Base-by-base conservation (phyloP, 805 yeast species). In the Candida ulmi region DNA sequence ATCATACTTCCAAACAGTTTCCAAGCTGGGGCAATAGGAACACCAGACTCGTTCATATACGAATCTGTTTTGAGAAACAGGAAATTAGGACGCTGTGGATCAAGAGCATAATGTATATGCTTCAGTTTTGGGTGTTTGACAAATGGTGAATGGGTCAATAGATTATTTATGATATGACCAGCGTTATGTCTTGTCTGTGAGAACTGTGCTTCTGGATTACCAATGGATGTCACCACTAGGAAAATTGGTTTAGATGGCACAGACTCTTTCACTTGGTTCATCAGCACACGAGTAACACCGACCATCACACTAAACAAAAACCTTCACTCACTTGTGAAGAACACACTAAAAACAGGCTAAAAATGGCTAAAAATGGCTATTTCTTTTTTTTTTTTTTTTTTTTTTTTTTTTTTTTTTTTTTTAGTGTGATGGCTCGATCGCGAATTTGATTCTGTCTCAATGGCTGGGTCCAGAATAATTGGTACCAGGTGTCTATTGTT, bases 11-110 rank as follows among this genome's bases (percentile, higher is more conserved):
- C 41, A 23, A 73, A 49, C 39, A 59, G 52, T n/a, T 56, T 50
- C 78, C 79, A 78, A 9, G 72, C 62, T 13, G 68, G 71, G 8
- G 60, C 50, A 1, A 84, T 63, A 0, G 78, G 72, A n/a, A 58
- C 54, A 0, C 95, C 95, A 44, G 82, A 79, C 1, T 71, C 40
- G 55, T 88, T 88, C 93, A 88, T 88, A 47, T 58, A 79, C 2
- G 76, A 65, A 13, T 64, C 63, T n/a, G 74, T 68, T 35, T 80
- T 72, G 43, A 76, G 69, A 45, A 73, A 71, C 9, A 74, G 43
- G 23, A 77, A 52, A 21, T 64, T 60, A 0, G 58, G 42, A 11
- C 45, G 39, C 2, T 50, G 41, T 2, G 47, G n/a, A 31, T 48
- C 46, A 23, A 37, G 55, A 42, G 45, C 51, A 32, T 39, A 50